Evolutionary conservation across 805 yeast species (phyloP).

Genomic region (Starmerella khaoyaiensis): DNA sequence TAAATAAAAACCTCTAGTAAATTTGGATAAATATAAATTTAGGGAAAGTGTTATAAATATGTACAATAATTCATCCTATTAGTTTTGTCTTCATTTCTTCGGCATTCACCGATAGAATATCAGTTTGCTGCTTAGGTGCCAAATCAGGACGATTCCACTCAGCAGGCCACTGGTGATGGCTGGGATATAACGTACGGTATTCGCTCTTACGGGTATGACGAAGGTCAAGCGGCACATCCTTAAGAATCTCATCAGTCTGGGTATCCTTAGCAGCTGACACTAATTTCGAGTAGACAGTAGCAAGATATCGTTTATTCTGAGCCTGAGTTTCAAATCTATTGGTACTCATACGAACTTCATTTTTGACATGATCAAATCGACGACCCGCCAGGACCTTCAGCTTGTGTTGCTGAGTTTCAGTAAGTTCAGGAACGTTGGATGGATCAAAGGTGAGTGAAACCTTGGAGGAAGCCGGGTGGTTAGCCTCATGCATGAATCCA

Average conservation of each 20-base stretch:
- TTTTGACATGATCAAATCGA: constrained; percentile 52
- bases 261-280: constrained; percentile 55
- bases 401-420: constrained; percentile 48
- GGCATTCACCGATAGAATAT: constrained; percentile 13
- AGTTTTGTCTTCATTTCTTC: not conserved
- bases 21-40: not conserved
- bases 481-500: constrained; percentile 61
- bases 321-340: constrained; percentile 61
- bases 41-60: not conserved
- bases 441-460: constrained; percentile 50
- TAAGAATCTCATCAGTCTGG: constrained; percentile 46
- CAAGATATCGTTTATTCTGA: constrained; percentile 69
- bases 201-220: constrained; percentile 43
- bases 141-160: constrained; percentile 68
- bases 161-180: constrained; percentile 48
- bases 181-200: constrained; percentile 28
- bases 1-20: not conserved
- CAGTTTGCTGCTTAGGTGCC: constrained; percentile 41
- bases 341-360: constrained; percentile 50
- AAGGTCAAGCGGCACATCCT: constrained; percentile 69
- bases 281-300: constrained; percentile 49
- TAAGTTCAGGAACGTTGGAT: constrained; percentile 30
- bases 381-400: constrained; percentile 66
- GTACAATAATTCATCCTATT: constrained; percentile 2
- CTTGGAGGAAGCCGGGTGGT: constrained; percentile 47